These are phyloP conservation scores for Rhodotorula graminis DNA, from an alignment of 768 basidiomycete genomes.

Conservation along the genomic window DNA sequence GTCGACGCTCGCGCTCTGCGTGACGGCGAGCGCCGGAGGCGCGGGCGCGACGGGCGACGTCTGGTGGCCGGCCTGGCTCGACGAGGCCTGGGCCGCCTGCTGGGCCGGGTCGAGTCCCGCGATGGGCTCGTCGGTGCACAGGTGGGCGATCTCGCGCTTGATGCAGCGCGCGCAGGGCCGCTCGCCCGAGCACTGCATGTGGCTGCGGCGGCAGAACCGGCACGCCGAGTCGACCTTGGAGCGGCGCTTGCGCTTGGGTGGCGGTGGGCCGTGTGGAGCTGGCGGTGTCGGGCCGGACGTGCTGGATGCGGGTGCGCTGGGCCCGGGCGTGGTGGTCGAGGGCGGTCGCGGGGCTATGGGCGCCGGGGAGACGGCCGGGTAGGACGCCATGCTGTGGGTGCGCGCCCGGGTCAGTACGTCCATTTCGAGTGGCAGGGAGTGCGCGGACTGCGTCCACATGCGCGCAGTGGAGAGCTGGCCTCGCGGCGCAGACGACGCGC, in stretches of 20 bases:
- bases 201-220: constrained; percentile 38
- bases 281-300: background rate
- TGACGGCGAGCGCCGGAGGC: background rate
- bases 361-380: background rate
- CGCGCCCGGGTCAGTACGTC: no score
- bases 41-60: background rate
- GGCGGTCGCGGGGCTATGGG: background rate
- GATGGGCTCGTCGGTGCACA: constrained; percentile 77
- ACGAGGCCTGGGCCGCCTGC: background rate
- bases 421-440: no score
- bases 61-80: background rate
- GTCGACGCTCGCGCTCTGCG: background rate
- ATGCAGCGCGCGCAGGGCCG: constrained; percentile 56
- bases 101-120: background rate
- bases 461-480: no score
- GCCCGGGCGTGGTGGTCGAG: background rate
- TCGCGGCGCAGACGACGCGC: no score
- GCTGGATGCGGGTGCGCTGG: background rate
- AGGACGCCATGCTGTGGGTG: background rate
- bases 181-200: constrained; percentile 32
- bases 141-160: constrained; percentile 91
- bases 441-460: no score
- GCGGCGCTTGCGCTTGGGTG: constrained; percentile 30
- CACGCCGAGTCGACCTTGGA: constrained; percentile 42
- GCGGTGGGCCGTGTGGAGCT: background rate